Conservation (phyloP, 306 rosid species). For the Prunus kanzakura region DNA sequence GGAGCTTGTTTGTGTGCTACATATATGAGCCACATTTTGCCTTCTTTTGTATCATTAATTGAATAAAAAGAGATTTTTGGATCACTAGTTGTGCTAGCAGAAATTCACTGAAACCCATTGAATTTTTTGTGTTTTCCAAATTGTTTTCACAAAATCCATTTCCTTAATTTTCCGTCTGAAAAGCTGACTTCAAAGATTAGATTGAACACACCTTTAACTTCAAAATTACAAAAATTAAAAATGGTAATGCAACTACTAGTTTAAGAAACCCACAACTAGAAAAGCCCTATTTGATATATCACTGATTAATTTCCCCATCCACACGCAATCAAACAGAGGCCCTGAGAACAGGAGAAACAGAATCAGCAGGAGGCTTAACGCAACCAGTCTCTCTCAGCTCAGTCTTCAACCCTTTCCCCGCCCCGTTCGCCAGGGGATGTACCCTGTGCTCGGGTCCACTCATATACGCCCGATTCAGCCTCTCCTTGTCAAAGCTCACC, state of each 20-base stretch:
- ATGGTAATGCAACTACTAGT: not conserved
- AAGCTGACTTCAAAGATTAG: too few species aligned
- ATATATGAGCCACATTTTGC: not conserved
- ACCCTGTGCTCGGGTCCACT: constrained; percentile 58
- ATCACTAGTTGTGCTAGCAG: too few species aligned
- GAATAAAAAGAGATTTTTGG: not conserved
- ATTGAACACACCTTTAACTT: too few species aligned
- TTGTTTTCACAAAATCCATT: too few species aligned
- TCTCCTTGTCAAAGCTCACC: constrained; percentile 40
- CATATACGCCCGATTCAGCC: constrained; percentile 53
- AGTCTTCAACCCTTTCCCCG: constrained; percentile 58
- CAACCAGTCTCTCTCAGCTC: constrained; percentile 52
- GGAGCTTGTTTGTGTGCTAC: not conserved
- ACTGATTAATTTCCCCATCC: not conserved
- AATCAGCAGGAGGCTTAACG: constrained; percentile 3
- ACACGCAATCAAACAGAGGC: constrained; percentile 34
- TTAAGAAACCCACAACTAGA: not conserved
- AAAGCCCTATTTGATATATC: not conserved
- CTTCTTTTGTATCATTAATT: not conserved
- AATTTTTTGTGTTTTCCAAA: too few species aligned
- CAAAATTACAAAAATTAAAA: not conserved
- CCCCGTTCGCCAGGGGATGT: constrained; percentile 73
- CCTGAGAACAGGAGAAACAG: constrained; percentile 32
- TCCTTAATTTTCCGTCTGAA: too few species aligned
- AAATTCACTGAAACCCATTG: too few species aligned